phyloP scores from a whole-genome alignment of 345 rosid genomes.

The Populus ilicifolia region DNA sequence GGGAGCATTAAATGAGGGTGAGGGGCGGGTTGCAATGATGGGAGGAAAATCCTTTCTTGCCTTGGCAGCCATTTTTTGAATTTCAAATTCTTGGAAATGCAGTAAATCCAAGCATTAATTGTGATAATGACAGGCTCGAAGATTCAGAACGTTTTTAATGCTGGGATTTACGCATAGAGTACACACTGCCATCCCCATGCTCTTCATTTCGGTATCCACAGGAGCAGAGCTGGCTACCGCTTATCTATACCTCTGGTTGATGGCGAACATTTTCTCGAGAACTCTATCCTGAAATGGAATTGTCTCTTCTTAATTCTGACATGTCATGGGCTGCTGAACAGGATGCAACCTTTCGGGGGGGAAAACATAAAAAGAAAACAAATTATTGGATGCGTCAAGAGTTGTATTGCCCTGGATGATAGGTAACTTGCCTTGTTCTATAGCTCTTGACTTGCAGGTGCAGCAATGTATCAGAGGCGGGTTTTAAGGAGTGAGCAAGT shows the following conservation, averaged over 20 bases:
- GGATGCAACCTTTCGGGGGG: not conserved
- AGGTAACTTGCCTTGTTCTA: not conserved
- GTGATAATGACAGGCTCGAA: not conserved
- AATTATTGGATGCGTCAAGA: too few species aligned
- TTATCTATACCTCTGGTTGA: not conserved
- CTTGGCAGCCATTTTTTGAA: not conserved
- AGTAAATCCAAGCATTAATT: not conserved
- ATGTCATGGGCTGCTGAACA: not conserved
- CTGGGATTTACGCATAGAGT: too few species aligned
- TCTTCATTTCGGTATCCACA: not conserved
- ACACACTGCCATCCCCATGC: not conserved
- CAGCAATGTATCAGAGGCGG: too few species aligned
- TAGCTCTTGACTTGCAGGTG: not conserved
- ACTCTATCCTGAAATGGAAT: not conserved
- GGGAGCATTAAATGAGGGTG: constrained; percentile 12
- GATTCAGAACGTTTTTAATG: not conserved
- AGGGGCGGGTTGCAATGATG: not conserved
- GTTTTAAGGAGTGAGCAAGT: too few species aligned
- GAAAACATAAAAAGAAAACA: too few species aligned
- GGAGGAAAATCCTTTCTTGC: not conserved
- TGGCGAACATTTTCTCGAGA: not conserved
- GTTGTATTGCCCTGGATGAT: not conserved
- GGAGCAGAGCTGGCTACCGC: not conserved
- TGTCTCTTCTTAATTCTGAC: not conserved
- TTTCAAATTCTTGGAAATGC: not conserved